Conservation (phyloP, 306 rosid genomes). For the Glycyrrhiza uralensis region DNA sequence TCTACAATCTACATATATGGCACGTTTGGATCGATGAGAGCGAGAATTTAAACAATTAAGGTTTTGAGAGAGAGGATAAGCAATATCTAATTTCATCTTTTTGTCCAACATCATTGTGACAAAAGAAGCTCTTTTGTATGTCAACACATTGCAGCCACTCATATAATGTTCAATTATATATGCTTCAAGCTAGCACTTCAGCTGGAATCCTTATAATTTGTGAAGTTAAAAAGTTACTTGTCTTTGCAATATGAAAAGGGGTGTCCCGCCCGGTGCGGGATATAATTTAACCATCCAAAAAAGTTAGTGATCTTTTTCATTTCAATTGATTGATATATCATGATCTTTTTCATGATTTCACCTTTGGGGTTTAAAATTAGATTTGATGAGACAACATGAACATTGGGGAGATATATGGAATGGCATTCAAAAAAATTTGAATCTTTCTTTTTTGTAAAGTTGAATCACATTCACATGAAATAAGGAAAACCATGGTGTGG, state of each 20-base stretch:
- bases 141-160: conserved; percentile 19
- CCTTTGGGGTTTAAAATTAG: conserved; percentile 44
- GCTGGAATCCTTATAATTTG: conserved; percentile 21
- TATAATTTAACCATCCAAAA: conserved; percentile 35
- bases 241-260: conserved; percentile 38
- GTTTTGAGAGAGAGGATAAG: not conserved
- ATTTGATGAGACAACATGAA: conserved; percentile 50
- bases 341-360: conserved; percentile 50
- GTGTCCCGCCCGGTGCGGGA: not conserved
- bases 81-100: conserved; percentile 19
- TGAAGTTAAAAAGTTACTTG: conserved; percentile 25
- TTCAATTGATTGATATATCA: conserved; percentile 73
- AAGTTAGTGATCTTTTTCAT: conserved; percentile 52
- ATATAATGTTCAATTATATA: conserved; percentile 20
- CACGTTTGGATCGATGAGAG: not conserved
- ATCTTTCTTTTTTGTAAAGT: conserved; percentile 28
- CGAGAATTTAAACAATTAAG: not conserved
- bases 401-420: conserved; percentile 19
- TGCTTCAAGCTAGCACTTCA: conserved; percentile 33
- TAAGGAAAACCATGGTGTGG: conserved; percentile 24
- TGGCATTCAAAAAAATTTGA: conserved; percentile 31
- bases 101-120: conserved; percentile 34
- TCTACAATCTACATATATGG: not conserved
- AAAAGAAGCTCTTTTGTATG: conserved; percentile 13
- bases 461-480: conserved; percentile 21